A percentile compares a stretch with the other conserved stretches of the same genome.
These are phyloP conservation scores for Terana coerulea DNA, from an alignment of 768 basidiomycete species.

Conservation along the genomic window DNA sequence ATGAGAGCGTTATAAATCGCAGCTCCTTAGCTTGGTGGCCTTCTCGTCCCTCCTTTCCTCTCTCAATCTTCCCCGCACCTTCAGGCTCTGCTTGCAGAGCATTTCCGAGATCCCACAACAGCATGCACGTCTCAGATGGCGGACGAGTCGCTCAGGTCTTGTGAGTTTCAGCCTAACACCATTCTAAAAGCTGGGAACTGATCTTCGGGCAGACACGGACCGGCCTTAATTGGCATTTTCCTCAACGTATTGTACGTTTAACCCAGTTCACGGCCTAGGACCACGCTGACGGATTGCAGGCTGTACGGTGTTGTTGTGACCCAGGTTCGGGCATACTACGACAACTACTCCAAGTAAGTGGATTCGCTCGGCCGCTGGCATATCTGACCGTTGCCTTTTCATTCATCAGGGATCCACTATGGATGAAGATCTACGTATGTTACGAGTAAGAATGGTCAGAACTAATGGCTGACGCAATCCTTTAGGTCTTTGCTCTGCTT, in stretches of 20 bases:
- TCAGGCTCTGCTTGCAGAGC: conserved; percentile 2
- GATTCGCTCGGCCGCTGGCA: not conserved
- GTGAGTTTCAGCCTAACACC: not conserved
- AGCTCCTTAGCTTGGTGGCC: too few species aligned
- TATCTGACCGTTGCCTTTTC: not conserved
- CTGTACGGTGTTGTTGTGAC: conserved; percentile 6
- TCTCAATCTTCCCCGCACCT: too few species aligned
- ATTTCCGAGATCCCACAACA: not conserved
- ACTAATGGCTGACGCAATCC: too few species aligned
- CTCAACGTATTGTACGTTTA: conserved; percentile 6
- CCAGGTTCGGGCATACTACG: conserved; percentile 6
- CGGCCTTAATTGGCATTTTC: conserved; percentile 7
- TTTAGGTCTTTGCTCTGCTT: conserved; percentile 12
- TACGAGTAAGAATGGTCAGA: too few species aligned
- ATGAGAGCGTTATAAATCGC: too few species aligned
- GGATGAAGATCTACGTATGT: conserved; percentile 14
- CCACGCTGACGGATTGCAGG: not conserved
- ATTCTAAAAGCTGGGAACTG: not conserved
- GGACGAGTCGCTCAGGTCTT: not conserved
- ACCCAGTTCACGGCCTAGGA: not conserved
- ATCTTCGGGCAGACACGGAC: conserved; percentile 9
- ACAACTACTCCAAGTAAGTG: not conserved
- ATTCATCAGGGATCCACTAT: conserved; percentile 8
- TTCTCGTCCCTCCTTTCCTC: too few species aligned
- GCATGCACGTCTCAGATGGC: not conserved